Percentiles rank a stretch among this genome's conserved stretches.
phyloP scores from a whole-genome alignment of 352 stramenopile genomes.

The Elongisporangium anandrum region DNA sequence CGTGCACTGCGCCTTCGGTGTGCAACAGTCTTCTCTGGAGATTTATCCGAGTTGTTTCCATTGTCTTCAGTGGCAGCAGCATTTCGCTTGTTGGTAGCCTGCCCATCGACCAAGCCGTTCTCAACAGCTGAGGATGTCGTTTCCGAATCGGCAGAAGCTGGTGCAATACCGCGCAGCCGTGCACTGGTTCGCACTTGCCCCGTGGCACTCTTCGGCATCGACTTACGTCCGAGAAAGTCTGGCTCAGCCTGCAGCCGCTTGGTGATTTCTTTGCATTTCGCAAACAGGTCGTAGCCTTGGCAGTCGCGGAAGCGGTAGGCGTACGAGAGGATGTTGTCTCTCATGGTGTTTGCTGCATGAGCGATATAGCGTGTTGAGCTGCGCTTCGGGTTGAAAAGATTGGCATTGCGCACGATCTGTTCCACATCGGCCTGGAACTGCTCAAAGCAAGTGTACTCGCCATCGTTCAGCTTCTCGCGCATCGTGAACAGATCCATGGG shows the following conservation, averaged over 20 bases:
- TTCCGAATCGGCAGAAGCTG: too few species aligned
- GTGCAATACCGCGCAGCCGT: constrained; percentile 27
- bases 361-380: constrained; percentile 72
- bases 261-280: constrained; percentile 76
- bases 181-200: constrained; percentile 22
- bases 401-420: constrained; percentile 86
- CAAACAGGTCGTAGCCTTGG: constrained; percentile 88
- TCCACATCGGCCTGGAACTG: constrained; percentile 86
- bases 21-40: too few species aligned
- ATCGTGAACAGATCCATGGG: constrained; percentile 90
- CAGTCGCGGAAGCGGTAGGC: constrained; percentile 83
- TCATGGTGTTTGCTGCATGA: constrained; percentile 80
- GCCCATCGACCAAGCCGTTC: too few species aligned
- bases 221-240: constrained; percentile 5
- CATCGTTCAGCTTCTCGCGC: constrained; percentile 85
- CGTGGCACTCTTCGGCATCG: constrained; percentile 11
- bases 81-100: too few species aligned
- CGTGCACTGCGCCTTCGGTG: too few species aligned
- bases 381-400: constrained; percentile 86
- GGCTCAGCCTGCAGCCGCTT: constrained; percentile 54
- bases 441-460: constrained; percentile 87
- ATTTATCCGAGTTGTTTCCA: too few species aligned
- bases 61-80: too few species aligned
- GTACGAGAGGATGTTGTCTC: constrained; percentile 87
- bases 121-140: too few species aligned